These are phyloP conservation scores for Wolfiporia cocos DNA, from an alignment of 1,284 basidiomycete species.

Conservation along the genomic window DNA sequence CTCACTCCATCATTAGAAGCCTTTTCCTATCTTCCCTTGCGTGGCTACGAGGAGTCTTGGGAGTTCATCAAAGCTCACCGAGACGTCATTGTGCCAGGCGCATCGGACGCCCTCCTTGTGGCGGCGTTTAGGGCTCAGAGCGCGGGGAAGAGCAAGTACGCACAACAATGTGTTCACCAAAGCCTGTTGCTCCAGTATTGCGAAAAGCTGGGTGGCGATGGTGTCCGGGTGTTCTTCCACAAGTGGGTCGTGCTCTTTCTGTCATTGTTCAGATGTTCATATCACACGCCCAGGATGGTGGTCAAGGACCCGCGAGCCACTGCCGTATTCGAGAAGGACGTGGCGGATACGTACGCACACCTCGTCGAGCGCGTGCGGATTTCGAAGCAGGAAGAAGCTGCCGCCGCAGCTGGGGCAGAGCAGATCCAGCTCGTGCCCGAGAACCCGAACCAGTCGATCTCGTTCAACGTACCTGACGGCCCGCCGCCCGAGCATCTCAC, in stretches of 20 bases:
- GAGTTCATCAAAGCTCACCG: conserved; percentile 78
- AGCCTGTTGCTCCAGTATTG: conserved; percentile 93
- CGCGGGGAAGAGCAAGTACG: conserved; percentile 58
- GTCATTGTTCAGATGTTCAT: background rate
- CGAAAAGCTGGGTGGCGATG: conserved; percentile 89
- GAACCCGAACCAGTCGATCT: conserved; percentile 71
- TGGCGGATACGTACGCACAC: conserved; percentile 82
- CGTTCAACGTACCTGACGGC: conserved; percentile 93
- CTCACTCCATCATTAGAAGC: conserved; percentile 71
- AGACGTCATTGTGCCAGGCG: conserved; percentile 68
- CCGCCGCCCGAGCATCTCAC: conserved; percentile 83
- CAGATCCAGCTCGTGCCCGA: conserved; percentile 97
- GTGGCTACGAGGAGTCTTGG: conserved; percentile 73
- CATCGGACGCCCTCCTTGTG: conserved; percentile 87
- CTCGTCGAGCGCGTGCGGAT: conserved; percentile 70
- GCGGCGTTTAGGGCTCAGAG: conserved; percentile 86
- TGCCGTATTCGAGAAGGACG: conserved; percentile 84
- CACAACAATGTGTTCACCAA: conserved; percentile 87
- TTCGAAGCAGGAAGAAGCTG: conserved; percentile 49
- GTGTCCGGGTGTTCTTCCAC: conserved; percentile 90
- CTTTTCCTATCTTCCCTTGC: conserved; percentile 73
- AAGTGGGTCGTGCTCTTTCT: conserved; percentile 48
- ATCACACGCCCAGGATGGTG: conserved; percentile 65
- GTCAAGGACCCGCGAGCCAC: conserved; percentile 69
- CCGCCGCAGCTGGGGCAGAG: conserved; percentile 48